Percentiles rank a stretch among this genome's conserved stretches.
These are phyloP conservation scores for Pseudomassariella vexata DNA, from an alignment of 2,329 filamentous ascomycete genomes.

Conservation along the genomic window DNA sequence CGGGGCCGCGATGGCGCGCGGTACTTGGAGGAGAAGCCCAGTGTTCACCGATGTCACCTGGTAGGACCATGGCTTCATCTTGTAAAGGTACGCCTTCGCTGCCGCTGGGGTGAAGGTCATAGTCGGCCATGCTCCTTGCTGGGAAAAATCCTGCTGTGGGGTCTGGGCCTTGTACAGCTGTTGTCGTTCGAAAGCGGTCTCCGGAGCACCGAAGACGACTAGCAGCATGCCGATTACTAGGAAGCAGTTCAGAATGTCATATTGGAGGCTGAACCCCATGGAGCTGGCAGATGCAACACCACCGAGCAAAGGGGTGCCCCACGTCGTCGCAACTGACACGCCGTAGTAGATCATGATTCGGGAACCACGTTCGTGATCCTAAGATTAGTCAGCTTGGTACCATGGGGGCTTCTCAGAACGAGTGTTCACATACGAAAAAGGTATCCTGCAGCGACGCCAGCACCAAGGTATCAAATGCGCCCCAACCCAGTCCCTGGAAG, in stretches of 20 bases:
- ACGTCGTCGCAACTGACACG: constrained; percentile 39
- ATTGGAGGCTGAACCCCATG: constrained; percentile 39
- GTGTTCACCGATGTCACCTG: constrained; percentile 19
- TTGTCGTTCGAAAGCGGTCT: constrained; percentile 45
- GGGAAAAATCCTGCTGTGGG: no score
- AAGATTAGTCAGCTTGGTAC: constrained; percentile 13
- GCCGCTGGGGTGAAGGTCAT: constrained; percentile 25
- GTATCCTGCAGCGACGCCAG: constrained; percentile 49
- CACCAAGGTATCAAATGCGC: constrained; percentile 49
- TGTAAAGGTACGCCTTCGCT: constrained; percentile 29
- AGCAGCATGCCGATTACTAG: constrained; percentile 40
- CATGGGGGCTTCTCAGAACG: neutral
- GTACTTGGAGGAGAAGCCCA: constrained; percentile 34
- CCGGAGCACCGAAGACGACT: constrained; percentile 41
- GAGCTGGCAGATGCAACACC: constrained; percentile 38
- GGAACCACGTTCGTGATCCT: constrained; percentile 47
- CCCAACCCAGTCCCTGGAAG: constrained; percentile 54
- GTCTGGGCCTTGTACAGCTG: no score
- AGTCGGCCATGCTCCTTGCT: constrained; percentile 13
- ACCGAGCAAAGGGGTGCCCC: constrained; percentile 49
- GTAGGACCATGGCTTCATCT: constrained; percentile 34
- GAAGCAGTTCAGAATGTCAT: constrained; percentile 45
- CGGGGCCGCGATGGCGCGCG: constrained; percentile 43
- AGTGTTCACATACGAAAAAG: constrained; percentile 42
- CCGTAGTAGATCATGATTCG: constrained; percentile 40